Conservation (phyloP, 306 rosid genomes). For the Glycyrrhiza uralensis region DNA sequence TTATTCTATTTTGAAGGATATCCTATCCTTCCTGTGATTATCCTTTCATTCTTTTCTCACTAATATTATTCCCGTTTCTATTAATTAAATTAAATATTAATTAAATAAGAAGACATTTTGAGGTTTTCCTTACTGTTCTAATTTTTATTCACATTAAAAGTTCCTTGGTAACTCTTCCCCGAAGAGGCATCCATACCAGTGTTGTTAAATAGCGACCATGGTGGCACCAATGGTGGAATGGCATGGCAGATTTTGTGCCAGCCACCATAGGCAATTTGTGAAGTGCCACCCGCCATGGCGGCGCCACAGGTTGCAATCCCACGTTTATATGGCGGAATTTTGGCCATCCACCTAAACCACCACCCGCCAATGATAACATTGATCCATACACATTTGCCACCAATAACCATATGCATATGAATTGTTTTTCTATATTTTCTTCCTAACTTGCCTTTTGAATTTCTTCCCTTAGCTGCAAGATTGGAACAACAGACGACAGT, state of each 20-base stretch:
- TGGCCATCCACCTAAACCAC: too few species aligned
- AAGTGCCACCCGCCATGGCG: too few species aligned
- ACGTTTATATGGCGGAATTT: too few species aligned
- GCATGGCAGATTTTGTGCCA: too few species aligned
- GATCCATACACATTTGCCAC: neutral
- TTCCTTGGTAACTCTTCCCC: constrained; percentile 2
- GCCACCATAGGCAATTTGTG: too few species aligned
- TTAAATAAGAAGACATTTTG: neutral
- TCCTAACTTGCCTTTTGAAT: constrained; percentile 26
- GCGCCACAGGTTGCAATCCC: too few species aligned
- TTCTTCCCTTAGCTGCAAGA: constrained; percentile 76
- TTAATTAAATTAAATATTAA: too few species aligned
- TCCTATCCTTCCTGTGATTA: neutral
- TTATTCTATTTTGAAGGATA: constrained; percentile 13
- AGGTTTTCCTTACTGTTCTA: neutral
- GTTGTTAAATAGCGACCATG: too few species aligned
- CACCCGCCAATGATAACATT: too few species aligned
- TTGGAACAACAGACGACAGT: constrained; percentile 94
- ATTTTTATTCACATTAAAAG: constrained; percentile 9
- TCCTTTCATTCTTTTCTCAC: neutral
- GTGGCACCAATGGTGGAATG: too few species aligned
- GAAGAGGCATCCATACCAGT: neutral
- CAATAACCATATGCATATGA: neutral
- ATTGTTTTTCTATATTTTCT: neutral
- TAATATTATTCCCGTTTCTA: neutral